Evolutionary conservation across 208 protist genomes (phyloP).

Genomic region (Porcisia deanei): DNA sequence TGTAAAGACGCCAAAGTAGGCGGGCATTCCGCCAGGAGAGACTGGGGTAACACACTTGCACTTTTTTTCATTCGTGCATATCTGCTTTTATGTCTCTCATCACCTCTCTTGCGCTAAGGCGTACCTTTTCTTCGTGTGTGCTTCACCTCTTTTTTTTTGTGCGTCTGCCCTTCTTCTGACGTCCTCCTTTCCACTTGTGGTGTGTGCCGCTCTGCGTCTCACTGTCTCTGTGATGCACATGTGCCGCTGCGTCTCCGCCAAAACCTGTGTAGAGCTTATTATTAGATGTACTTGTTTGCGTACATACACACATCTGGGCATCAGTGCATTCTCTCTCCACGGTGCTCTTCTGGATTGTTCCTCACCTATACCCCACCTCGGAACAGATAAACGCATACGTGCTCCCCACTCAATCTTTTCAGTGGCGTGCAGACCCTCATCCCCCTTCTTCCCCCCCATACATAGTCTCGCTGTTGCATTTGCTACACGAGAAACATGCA

Average conservation of each 20-base stretch:
- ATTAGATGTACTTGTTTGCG: background rate
- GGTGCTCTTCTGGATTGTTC: background rate
- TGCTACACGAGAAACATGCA: constrained; percentile 46
- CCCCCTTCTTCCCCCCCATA: background rate
- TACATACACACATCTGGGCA: background rate
- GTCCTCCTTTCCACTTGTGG: background rate
- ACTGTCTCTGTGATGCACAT: background rate
- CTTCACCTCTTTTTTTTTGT: background rate
- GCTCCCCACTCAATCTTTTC: background rate
- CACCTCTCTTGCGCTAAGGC: background rate
- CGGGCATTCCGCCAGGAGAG: background rate
- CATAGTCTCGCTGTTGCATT: background rate
- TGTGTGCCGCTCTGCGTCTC: background rate
- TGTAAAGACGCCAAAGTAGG: background rate
- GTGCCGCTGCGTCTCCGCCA: background rate
- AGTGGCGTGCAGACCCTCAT: background rate
- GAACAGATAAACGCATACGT: background rate
- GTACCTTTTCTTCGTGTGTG: background rate
- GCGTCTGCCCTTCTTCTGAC: background rate
- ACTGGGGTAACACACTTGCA: background rate
- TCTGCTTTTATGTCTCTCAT: background rate
- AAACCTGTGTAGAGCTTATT: background rate
- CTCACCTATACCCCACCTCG: background rate
- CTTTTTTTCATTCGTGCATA: background rate
- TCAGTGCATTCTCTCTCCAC: background rate